Base-by-base conservation (phyloP, 768 basidiomycete species). In the Tylopilus sp. region DNA sequence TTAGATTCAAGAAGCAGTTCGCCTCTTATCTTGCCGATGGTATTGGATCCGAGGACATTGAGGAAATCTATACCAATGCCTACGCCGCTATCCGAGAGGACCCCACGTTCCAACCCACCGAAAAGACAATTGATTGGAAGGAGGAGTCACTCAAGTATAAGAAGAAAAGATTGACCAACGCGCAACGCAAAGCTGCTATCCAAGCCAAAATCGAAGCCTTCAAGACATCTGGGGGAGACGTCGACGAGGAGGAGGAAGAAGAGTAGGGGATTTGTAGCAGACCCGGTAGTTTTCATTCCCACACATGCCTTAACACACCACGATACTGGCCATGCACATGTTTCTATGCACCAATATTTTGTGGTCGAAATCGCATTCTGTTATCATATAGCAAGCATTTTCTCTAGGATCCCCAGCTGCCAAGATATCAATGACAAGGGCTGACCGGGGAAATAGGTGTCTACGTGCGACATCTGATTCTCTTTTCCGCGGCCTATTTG, bases 1-100 rank as follows among this genome's bases (percentile, higher is more conserved):
- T 25, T 56, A 92, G 91, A 63, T 95, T 95, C 81, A 97, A 95
- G 80, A 97, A 94, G 78, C 94, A 97, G 68, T 98, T 98, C 74
- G 68, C 97, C 3, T 81, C 84, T 9, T 98, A 98, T 74, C 91
- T 99, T 54, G 94, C 91, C 23, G 94, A 97, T 70, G 97, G 86
- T 59, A 73, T 99, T 62, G 91, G 91, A 52, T 95, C 93, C 3
- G 97, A 95, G 59, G 95, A 98, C 65, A 92, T 98, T 2, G 92
- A 98, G 71, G 97, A 98, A 69, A 86, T 99, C 55, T 98, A 90
- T 77, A 80, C 81, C 35, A 88, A 87, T 64, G 95, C 91, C 2
- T 91, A 97, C 74, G 87, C 91, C 49, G 91, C 93, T 56, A 99
- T 98, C 72, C 91, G 97, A 56, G 95, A 95, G 68, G 86, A 97